phyloP scores from a whole-genome alignment of 1,284 basidiomycete genomes.

The Cutaneotrichosporon curvatum region DNA sequence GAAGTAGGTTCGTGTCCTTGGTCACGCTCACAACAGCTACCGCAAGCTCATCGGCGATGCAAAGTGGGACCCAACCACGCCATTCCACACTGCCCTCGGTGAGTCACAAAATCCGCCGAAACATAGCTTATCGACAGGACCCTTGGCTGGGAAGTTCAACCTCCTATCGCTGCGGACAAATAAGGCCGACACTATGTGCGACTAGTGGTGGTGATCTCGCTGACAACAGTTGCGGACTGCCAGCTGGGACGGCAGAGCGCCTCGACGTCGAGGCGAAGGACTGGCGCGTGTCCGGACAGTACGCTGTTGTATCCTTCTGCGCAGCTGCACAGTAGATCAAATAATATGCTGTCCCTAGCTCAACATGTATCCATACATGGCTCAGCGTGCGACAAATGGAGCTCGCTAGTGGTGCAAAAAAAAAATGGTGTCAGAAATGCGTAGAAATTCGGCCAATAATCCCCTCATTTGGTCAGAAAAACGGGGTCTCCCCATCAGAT shows the following conservation, averaged over 20 bases:
- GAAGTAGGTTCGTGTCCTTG: constrained; percentile 54
- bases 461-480: no score
- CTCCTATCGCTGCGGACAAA: constrained; percentile 82
- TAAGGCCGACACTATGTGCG: constrained; percentile 82
- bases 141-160: constrained; percentile 69
- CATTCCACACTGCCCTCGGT: constrained; percentile 72
- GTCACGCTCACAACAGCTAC: constrained; percentile 47
- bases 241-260: constrained; percentile 33
- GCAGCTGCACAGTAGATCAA: no score
- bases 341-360: no score
- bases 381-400: no score
- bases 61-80: constrained; percentile 75
- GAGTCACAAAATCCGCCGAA: constrained; percentile 18
- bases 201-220: background rate
- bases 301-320: constrained; percentile 38
- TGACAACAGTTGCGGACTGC: constrained; percentile 33
- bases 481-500: no score
- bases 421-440: no score
- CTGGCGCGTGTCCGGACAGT: constrained; percentile 45
- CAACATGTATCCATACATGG: no score
- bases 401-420: no score
- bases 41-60: constrained; percentile 84
- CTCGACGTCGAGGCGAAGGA: constrained; percentile 29
- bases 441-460: no score
- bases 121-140: no score